Evolutionary conservation across 345 rosid species (phyloP).

Genomic region (Psidium friedrichsthalianum): DNA sequence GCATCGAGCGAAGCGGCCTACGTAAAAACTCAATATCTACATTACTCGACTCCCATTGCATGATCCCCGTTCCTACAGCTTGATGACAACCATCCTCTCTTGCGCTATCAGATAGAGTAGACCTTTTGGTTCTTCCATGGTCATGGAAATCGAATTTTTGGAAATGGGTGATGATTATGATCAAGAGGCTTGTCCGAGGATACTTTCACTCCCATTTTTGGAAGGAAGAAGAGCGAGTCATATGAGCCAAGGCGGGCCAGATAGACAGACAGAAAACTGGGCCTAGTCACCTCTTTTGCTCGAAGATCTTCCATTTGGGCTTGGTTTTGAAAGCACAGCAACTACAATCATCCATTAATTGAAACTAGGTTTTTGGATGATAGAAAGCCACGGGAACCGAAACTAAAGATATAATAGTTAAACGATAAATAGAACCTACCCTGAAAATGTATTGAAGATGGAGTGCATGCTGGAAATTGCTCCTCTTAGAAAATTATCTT

Average conservation of each 20-base stretch:
- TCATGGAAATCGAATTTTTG: neutral
- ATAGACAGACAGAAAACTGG: neutral
- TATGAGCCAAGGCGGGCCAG: neutral
- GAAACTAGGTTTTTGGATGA: neutral
- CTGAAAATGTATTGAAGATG: neutral
- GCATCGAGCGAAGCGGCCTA: neutral
- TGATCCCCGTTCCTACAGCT: neutral
- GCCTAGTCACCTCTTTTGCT: neutral
- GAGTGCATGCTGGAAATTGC: neutral
- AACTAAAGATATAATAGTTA: neutral
- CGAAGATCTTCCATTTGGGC: neutral
- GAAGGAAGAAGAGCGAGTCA: neutral
- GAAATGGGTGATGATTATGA: neutral
- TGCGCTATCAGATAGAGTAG: neutral
- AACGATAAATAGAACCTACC: neutral
- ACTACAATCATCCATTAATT: neutral
- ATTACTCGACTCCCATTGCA: neutral
- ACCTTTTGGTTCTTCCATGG: neutral
- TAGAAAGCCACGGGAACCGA: neutral
- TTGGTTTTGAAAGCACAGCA: neutral
- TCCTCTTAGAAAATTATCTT: neutral
- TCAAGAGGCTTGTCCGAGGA: neutral
- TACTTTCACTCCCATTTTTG: neutral
- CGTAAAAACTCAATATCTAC: no score
- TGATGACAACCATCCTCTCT: neutral